Evolutionary conservation across 1,284 basidiomycete genomes (phyloP).

Genomic region (Baeospora myosura): DNA sequence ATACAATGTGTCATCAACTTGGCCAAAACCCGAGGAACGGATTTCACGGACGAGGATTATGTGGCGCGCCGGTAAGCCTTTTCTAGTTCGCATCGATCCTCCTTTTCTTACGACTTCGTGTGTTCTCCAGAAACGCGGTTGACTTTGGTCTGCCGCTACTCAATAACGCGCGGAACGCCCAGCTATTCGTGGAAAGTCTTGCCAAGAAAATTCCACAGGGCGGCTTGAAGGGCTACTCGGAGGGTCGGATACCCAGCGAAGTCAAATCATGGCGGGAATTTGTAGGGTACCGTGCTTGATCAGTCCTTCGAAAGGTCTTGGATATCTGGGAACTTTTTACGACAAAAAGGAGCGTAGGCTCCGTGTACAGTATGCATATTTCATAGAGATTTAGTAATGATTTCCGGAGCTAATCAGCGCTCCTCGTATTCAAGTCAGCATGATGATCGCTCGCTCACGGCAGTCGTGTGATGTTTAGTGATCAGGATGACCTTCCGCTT

Average conservation of each 20-base stretch:
- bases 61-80: conserved; percentile 74
- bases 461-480: no score
- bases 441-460: no score
- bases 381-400: neutral
- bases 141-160: conserved; percentile 88
- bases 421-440: no score
- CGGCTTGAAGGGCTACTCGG: conserved; percentile 75
- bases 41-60: conserved; percentile 90
- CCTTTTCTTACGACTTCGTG: conserved; percentile 7
- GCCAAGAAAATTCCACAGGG: conserved; percentile 84
- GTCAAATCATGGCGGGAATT: conserved; percentile 90
- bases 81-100: conserved; percentile 7
- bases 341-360: conserved; percentile 13
- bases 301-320: neutral
- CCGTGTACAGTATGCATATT: conserved; percentile 11
- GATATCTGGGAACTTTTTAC: conserved; percentile 4
- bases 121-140: conserved; percentile 69
- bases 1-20: conserved; percentile 96
- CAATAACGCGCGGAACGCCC: conserved; percentile 87
- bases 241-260: conserved; percentile 90
- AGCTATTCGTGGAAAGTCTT: conserved; percentile 87
- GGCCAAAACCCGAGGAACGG: conserved; percentile 72
- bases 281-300: conserved; percentile 60
- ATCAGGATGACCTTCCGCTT: no score
- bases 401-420: no score